These are phyloP conservation scores for Clavispora santaluciae DNA, from an alignment of 805 yeast species.

Conservation along the genomic window DNA sequence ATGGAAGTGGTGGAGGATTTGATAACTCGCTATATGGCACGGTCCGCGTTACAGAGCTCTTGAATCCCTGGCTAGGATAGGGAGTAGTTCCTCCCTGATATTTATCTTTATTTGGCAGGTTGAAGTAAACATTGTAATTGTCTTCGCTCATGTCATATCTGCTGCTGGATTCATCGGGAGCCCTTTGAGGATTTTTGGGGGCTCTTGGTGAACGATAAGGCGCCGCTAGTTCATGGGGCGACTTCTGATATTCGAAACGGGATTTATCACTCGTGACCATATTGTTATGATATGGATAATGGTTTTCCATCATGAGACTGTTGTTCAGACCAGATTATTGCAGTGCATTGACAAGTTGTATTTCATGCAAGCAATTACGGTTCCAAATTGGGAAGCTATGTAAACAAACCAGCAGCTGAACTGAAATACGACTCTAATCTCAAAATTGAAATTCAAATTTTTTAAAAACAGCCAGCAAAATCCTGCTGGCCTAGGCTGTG, in stretches of 20 bases:
- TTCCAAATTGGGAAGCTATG: constrained; percentile 4
- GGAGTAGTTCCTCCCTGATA: background rate
- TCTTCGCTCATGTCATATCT: background rate
- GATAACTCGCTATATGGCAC: background rate
- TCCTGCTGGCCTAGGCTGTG: too few species aligned
- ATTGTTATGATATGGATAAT: constrained; percentile 5
- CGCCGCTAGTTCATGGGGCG: background rate
- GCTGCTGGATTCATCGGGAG: background rate
- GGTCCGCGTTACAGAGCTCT: background rate
- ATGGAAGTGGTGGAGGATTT: background rate
- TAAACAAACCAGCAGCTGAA: constrained; percentile 7
- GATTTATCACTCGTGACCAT: constrained; percentile 30
- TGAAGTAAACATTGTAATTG: background rate
- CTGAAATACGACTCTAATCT: too few species aligned
- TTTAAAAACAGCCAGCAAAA: too few species aligned
- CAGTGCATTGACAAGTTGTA: background rate
- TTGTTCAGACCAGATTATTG: background rate
- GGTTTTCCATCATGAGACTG: background rate
- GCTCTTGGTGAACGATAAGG: background rate
- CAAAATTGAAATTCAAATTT: too few species aligned
- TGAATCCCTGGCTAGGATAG: background rate
- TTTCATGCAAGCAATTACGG: constrained; percentile 1
- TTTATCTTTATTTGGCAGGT: background rate
- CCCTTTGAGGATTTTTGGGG: background rate
- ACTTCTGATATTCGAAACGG: constrained; percentile 27